These are phyloP conservation scores for Sporobolomyces pararoseus DNA, from an alignment of 768 basidiomycete species.

Conservation along the genomic window DNA sequence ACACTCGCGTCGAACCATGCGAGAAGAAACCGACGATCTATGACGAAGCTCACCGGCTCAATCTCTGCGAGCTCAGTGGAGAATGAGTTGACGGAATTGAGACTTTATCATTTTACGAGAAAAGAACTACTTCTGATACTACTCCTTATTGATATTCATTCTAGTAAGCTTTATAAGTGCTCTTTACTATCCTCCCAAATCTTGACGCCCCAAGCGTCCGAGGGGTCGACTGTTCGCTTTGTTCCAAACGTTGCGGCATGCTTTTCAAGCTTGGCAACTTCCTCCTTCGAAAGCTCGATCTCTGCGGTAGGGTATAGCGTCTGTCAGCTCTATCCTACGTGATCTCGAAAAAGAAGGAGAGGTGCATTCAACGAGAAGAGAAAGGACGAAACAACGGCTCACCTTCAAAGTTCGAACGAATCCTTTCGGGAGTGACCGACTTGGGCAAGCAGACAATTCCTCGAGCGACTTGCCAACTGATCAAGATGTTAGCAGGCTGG, in stretches of 20 bases:
- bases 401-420: slow-evolving; percentile 59
- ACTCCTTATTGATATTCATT: not conserved
- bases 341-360: too few relatives aligned
- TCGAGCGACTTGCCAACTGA: slow-evolving; percentile 72
- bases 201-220: slow-evolving; percentile 34
- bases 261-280: slow-evolving; percentile 25
- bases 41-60: too few relatives aligned
- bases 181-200: slow-evolving; percentile 36
- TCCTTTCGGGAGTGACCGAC: slow-evolving; percentile 67
- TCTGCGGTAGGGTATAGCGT: too few relatives aligned
- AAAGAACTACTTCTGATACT: too few relatives aligned
- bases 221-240: slow-evolving; percentile 33
- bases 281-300: slow-evolving; percentile 21
- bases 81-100: too few relatives aligned
- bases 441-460: slow-evolving; percentile 75
- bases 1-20: too few relatives aligned
- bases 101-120: too few relatives aligned
- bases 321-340: too few relatives aligned
- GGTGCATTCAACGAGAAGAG: too few relatives aligned
- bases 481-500: slow-evolving; percentile 72
- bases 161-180: not conserved
- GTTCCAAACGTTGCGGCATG: slow-evolving; percentile 13
- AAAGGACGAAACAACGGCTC: not conserved
- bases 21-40: too few relatives aligned
- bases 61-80: too few relatives aligned